phyloP scores from a whole-genome alignment of 2,329 filamentous ascomycete species.

The Coniochaeta sp. region DNA sequence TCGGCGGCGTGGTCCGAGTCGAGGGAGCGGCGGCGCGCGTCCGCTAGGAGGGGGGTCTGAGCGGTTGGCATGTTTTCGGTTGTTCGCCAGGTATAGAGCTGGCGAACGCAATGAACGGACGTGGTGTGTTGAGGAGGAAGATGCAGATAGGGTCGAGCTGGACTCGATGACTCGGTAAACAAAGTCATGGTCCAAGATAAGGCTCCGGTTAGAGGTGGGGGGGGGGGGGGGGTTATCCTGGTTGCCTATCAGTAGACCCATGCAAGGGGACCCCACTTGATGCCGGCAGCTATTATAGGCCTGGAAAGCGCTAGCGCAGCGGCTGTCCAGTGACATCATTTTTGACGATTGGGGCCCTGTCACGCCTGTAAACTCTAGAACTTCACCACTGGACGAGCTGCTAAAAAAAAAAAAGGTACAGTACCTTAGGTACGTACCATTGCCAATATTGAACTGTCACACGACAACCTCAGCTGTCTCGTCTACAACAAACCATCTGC shows the following conservation, averaged over 20 bases:
- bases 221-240: too few species aligned
- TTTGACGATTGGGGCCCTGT: not conserved
- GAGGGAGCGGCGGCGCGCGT: constrained; percentile 20
- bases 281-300: not conserved
- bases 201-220: not conserved
- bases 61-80: not conserved
- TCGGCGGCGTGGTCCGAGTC: constrained; percentile 22
- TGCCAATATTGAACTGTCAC: not conserved
- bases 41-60: constrained; percentile 34
- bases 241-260: too few species aligned
- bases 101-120: not conserved
- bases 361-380: not conserved
- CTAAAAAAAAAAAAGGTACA: too few species aligned
- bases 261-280: not conserved
- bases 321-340: not conserved
- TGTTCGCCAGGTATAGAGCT: not conserved
- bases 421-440: not conserved
- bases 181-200: not conserved
- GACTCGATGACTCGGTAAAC: not conserved
- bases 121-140: not conserved
- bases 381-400: not conserved
- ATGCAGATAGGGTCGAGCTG: not conserved
- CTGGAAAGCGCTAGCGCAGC: not conserved
- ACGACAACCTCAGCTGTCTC: not conserved
- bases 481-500: too few species aligned